Evolutionary conservation across 2,329 filamentous ascomycete genomes (phyloP).

Genomic region (Fusarium piperis): DNA sequence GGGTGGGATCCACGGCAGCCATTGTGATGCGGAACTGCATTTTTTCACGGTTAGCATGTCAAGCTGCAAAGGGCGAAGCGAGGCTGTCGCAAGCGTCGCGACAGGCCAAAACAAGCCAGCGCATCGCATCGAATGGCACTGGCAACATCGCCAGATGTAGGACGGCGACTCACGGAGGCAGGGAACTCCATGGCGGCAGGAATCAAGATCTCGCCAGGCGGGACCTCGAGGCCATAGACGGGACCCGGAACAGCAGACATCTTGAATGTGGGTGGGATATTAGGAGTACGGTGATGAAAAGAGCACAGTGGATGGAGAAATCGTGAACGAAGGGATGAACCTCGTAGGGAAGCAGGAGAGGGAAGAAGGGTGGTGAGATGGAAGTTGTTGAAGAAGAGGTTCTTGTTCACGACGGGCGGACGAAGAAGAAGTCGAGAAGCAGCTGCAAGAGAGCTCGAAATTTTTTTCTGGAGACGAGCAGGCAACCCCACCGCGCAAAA

Average conservation of each 20-base stretch:
- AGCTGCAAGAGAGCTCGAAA: slow-evolving; percentile 43
- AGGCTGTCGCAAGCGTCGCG: slow-evolving; percentile 24
- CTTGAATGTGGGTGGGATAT: slow-evolving; percentile 38
- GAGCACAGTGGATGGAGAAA: background rate
- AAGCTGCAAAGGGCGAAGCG: background rate
- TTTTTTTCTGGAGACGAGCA: slow-evolving; percentile 46
- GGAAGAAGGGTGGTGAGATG: background rate
- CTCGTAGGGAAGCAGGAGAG: slow-evolving; percentile 10
- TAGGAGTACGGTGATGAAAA: background rate
- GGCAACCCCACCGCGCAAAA: slow-evolving; percentile 28
- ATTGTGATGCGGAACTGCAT: slow-evolving; percentile 94
- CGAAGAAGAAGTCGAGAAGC: slow-evolving; percentile 37
- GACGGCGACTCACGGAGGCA: slow-evolving; percentile 74
- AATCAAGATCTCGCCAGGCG: slow-evolving; percentile 83
- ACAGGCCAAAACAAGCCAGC: background rate
- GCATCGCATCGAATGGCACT: background rate
- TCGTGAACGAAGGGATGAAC: slow-evolving; percentile 2
- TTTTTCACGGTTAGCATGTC: slow-evolving; percentile 30
- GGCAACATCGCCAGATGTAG: background rate
- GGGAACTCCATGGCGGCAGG: slow-evolving; percentile 82
- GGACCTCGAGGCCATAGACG: slow-evolving; percentile 92
- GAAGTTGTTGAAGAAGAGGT: slow-evolving; percentile 27
- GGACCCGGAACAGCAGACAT: slow-evolving; percentile 75
- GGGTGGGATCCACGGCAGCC: slow-evolving; percentile 94
- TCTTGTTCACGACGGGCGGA: slow-evolving; percentile 32